phyloP scores from a whole-genome alignment of 139 green algal species.

The Tetraselmis striata region DNA sequence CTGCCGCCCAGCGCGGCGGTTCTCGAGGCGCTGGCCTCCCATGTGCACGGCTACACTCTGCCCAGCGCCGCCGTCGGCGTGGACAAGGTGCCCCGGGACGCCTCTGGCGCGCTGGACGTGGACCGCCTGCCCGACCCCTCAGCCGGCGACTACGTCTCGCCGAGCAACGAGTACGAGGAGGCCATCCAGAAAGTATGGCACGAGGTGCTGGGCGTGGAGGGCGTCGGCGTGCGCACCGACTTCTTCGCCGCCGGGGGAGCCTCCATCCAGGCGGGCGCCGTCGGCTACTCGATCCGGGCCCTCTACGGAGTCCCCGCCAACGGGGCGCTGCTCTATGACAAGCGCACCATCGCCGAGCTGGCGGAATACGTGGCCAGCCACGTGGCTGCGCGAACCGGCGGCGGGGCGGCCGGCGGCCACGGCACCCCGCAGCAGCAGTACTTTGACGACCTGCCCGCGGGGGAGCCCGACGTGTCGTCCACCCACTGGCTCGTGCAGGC shows the following conservation, averaged over 20 bases:
- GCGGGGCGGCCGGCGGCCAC: background rate
- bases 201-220: background rate
- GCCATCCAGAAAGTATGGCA: background rate
- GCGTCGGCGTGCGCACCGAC: background rate
- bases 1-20: background rate
- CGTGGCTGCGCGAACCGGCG: too few relatives aligned
- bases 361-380: background rate
- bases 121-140: background rate
- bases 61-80: background rate
- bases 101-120: background rate
- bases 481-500: background rate
- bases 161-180: background rate
- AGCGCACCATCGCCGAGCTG: slow-evolving; percentile 2
- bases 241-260: background rate
- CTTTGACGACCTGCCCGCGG: background rate
- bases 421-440: background rate
- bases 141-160: background rate
- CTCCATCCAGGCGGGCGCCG: background rate
- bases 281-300: background rate
- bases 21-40: background rate
- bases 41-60: background rate
- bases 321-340: slow-evolving; percentile 2
- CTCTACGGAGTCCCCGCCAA: background rate
- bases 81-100: background rate
- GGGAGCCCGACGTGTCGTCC: background rate